Base-by-base conservation (phyloP, 2,329 filamentous ascomycete genomes). In the Hypoxylon sp. region DNA sequence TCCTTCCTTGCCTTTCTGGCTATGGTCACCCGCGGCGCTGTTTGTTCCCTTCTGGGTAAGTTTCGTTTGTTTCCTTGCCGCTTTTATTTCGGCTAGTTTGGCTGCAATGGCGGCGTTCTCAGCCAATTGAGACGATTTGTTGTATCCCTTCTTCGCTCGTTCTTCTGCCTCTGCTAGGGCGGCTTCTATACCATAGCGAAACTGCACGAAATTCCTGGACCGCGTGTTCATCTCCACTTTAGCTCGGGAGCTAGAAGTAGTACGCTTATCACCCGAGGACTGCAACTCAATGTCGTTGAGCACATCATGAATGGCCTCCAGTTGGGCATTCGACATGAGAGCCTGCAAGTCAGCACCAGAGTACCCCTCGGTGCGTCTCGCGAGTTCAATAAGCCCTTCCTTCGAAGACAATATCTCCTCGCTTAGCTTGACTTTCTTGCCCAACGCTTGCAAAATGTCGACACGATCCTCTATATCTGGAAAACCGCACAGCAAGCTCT, bases 241-340 rank as follows among this genome's bases (percentile, higher is more conserved):
- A 76, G 78, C 63, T 77, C 80, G 71, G 63, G 80, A 76, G 70
- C 78, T 76, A 56, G 80, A 78, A 68, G 76, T 79, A n/a, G 78
- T 76, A 10, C 77, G 77, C 49, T 76, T 79, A 34, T 74, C 75
- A 25, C 73, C 72, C 1, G 72, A 63, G 0, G 72, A 68, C 13
- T 74, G 73, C 3, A 72, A 63, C 43, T 80, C 74, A 46, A 89
- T 83, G 74, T 90, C 88, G 59, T 89, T 91, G 0, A 99, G 87
- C 2, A 97, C 90, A 72, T 98, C 94, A 77, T 99, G 96, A 70
- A 99, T 98, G 28, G 96, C 96, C 81, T 98, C 95, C 5, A 99
- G 86, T 78, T 99, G 96, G 0, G 96, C 94, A 73, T 99, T 99
- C 75, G 97, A 98, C 46, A 98, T 90, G 5, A 99, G 87, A 0